Conservation (phyloP, 2,329 filamentous ascomycete genomes). For the Rutstroemia sydowiana region DNA sequence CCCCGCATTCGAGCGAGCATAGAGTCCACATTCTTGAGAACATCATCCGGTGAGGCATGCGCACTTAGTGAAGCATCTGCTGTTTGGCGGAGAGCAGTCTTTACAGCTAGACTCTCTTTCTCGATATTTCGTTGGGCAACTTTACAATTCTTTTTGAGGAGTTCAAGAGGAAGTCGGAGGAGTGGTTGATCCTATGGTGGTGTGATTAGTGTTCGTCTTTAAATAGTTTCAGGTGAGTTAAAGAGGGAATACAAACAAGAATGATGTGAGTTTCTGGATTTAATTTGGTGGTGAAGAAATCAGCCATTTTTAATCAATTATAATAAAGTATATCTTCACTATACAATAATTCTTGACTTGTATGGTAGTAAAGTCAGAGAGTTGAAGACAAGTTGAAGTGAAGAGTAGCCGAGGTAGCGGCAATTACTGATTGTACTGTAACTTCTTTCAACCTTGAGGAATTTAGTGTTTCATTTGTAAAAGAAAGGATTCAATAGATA, state of each 20-base stretch:
- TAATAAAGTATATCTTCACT: neutral
- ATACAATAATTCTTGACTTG: neutral
- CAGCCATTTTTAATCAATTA: constrained; percentile 40
- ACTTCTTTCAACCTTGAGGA: too few relatives aligned
- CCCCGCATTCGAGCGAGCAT: constrained; percentile 82
- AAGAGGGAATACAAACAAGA: constrained; percentile 44
- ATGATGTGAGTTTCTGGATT: constrained; percentile 70
- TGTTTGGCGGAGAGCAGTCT: constrained; percentile 52
- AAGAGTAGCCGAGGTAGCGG: neutral
- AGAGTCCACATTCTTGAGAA: constrained; percentile 72
- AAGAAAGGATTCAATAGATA: too few relatives aligned
- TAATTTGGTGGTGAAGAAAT: constrained; percentile 57
- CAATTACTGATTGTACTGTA: too few relatives aligned
- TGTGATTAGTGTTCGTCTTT: constrained; percentile 13
- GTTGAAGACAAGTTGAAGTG: neutral
- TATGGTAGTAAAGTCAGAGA: neutral
- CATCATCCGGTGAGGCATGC: constrained; percentile 62
- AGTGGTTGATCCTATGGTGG: constrained; percentile 76
- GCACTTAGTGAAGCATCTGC: constrained; percentile 35
- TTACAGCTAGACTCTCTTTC: constrained; percentile 57
- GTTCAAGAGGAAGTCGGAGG: constrained; percentile 84
- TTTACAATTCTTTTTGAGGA: constrained; percentile 91
- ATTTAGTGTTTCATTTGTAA: too few relatives aligned
- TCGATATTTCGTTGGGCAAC: constrained; percentile 71
- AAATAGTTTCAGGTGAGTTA: neutral